These are phyloP conservation scores for Colletotrichum limetticola DNA, from an alignment of 2,329 filamentous ascomycete genomes.

Conservation along the genomic window DNA sequence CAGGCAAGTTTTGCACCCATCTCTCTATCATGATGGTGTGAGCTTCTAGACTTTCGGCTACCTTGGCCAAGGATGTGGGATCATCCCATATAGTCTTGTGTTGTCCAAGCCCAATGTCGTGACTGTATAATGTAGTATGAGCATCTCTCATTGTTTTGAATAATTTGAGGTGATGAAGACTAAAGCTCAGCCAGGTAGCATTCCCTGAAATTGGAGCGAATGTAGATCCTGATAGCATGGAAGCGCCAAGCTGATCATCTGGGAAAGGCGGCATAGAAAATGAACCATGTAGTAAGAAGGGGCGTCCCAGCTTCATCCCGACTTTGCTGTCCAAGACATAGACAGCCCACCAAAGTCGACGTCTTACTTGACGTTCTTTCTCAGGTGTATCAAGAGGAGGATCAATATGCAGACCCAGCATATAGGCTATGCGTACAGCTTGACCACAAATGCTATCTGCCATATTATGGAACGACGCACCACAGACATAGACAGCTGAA, in stretches of 20 bases:
- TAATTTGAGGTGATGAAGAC: not conserved
- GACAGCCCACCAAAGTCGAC: constrained; percentile 63
- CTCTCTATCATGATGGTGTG: constrained; percentile 45
- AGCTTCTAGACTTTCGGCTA: constrained; percentile 39
- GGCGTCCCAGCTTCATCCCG: constrained; percentile 58
- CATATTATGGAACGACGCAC: constrained; percentile 60
- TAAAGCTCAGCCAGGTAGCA: constrained; percentile 1
- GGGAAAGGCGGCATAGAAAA: not conserved
- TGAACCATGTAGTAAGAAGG: constrained; percentile 42
- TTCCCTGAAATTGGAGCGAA: not conserved
- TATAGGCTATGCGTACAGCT: constrained; percentile 56
- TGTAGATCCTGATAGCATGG: not conserved
- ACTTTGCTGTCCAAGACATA: constrained; percentile 60
- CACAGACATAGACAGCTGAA: constrained; percentile 56
- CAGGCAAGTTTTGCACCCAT: constrained; percentile 47
- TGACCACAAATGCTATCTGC: constrained; percentile 51
- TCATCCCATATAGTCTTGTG: constrained; percentile 38
- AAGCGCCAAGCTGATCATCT: constrained; percentile 1
- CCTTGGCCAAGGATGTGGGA: constrained; percentile 39
- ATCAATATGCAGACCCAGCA: constrained; percentile 60
- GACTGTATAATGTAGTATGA: not conserved
- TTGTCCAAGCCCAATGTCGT: not conserved
- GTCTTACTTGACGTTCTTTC: constrained; percentile 54
- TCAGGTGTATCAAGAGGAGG: constrained; percentile 48
- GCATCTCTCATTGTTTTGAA: not conserved